A percentile compares a stretch with the other conserved stretches of the same genome.
Evolutionary conservation across 108 stramenopile genomes (phyloP).

Genomic region (Pseudonitzschia pungens): DNA sequence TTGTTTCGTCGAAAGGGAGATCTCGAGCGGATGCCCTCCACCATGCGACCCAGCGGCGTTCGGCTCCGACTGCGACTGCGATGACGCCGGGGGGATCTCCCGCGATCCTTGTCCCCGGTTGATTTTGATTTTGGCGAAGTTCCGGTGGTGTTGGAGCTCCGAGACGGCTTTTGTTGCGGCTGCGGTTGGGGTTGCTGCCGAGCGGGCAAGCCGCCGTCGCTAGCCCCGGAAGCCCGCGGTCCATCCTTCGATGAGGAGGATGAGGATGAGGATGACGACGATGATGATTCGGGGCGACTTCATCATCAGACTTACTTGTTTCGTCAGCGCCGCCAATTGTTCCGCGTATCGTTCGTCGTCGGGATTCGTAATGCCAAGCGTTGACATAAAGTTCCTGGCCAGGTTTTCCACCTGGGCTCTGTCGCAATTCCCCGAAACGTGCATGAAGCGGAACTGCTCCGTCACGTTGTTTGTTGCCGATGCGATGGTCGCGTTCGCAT

Average conservation of each 20-base stretch:
- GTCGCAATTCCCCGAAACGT: neutral
- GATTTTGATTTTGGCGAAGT: neutral
- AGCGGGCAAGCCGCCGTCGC: neutral
- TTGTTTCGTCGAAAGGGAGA: neutral
- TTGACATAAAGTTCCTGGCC: slow-evolving; percentile 7
- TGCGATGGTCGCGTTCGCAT: neutral
- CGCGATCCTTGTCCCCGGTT: neutral
- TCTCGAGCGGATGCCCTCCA: neutral
- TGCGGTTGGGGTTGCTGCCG: too few species aligned
- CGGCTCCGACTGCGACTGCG: neutral
- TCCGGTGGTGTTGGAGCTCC: neutral
- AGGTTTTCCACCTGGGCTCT: neutral
- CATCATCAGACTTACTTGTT: slow-evolving; percentile 2
- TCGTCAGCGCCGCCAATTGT: neutral
- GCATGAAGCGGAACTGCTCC: slow-evolving; percentile 5
- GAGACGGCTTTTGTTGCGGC: neutral
- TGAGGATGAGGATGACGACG: too few species aligned
- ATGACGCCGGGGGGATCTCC: neutral
- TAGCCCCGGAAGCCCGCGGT: neutral
- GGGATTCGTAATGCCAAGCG: slow-evolving; percentile 1
- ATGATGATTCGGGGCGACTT: too few species aligned
- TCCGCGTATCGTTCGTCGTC: neutral
- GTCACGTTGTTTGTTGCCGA: slow-evolving; percentile 6
- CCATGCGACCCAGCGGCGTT: neutral
- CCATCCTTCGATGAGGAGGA: too few species aligned